Percentiles rank a stretch among this genome's conserved stretches.
These are phyloP conservation scores for Suhomyces bribrorum DNA, from an alignment of 1,139 yeast genomes.

Conservation along the genomic window DNA sequence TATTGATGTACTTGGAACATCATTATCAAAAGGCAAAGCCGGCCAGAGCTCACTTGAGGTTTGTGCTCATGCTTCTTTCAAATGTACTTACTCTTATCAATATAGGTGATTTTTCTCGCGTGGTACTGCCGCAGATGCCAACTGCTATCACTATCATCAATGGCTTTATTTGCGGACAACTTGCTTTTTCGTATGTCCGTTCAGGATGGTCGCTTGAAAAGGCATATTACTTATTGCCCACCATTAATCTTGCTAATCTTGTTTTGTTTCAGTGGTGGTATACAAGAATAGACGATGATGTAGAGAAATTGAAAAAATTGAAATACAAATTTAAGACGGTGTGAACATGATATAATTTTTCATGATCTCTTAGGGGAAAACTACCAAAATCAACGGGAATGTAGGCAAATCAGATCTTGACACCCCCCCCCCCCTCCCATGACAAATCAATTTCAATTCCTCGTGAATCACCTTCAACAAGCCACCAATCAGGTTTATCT, in stretches of 20 bases:
- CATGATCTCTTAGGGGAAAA: no score
- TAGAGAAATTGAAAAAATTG: conserved; percentile 12
- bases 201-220: conserved; percentile 4
- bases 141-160: conserved; percentile 8
- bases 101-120: conserved; percentile 3
- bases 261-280: conserved; percentile 17
- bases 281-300: conserved; percentile 10
- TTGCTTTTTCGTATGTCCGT: conserved; percentile 8
- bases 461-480: no score
- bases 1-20: conserved; percentile 13
- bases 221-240: conserved; percentile 16
- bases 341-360: no score
- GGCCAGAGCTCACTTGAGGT: conserved; percentile 4
- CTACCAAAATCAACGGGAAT: no score
- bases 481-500: no score
- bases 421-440: no score
- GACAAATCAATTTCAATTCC: no score
- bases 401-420: no score
- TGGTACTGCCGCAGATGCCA: conserved; percentile 1
- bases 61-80: conserved; percentile 8
- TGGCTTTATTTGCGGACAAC: conserved; percentile 14
- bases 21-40: conserved; percentile 4
- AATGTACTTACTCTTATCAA: conserved; percentile 12
- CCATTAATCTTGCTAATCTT: conserved; percentile 14
- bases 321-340: conserved; percentile 18